Conservation (phyloP, 1,284 basidiomycete species). For the Ceratobasidium sp. region DNA sequence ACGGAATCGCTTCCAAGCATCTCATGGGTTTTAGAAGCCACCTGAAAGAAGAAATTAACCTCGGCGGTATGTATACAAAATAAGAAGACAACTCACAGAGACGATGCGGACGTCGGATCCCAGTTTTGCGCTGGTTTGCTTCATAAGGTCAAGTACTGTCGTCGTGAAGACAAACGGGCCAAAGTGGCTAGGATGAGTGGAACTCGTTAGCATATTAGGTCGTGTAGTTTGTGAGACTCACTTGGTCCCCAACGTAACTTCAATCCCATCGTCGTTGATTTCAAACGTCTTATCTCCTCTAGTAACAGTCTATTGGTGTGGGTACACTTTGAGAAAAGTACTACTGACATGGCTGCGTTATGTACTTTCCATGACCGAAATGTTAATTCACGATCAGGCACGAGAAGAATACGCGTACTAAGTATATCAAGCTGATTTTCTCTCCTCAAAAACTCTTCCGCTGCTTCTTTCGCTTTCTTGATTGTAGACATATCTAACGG, state of each 20-base stretch:
- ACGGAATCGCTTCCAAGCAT: background rate
- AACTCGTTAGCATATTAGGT: background rate
- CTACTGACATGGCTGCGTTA: conserved; percentile 12
- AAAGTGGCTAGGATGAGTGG: background rate
- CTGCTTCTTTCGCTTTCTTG: conserved; percentile 14
- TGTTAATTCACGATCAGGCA: background rate
- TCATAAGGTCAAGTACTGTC: conserved; percentile 12
- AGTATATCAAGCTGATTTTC: conserved; percentile 32
- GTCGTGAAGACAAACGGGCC: conserved; percentile 29
- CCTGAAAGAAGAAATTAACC: background rate
- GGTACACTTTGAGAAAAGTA: background rate
- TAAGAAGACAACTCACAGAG: background rate
- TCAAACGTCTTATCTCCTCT: background rate
- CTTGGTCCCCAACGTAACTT: conserved; percentile 13
- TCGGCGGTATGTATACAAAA: background rate
- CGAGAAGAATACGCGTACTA: background rate
- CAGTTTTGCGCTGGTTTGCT: background rate
- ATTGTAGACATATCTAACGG: conserved; percentile 19
- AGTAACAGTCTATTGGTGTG: background rate
- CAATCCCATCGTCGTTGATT: conserved; percentile 21
- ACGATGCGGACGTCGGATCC: conserved; percentile 35
- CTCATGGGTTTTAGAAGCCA: background rate
- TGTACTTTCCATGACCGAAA: background rate
- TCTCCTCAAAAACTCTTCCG: conserved; percentile 10
- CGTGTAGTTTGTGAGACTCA: background rate